phyloP scores from a whole-genome alignment of 345 rosid genomes.

The Hevea brasiliensis region DNA sequence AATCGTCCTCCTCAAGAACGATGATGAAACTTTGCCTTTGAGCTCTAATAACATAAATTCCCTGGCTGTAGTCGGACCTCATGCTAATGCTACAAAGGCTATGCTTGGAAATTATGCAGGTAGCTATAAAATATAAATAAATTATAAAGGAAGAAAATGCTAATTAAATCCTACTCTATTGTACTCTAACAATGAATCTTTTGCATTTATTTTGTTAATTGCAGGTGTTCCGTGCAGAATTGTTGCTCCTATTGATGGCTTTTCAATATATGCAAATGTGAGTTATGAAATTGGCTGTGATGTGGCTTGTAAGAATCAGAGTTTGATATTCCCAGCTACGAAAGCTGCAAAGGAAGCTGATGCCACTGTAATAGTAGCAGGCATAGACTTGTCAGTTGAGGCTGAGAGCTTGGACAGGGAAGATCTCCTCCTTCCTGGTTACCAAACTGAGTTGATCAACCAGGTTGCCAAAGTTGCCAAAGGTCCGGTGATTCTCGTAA shows the following conservation, averaged over 20 bases:
- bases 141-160: not conserved
- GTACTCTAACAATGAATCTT: too few relatives aligned
- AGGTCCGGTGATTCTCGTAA: conserved; percentile 59
- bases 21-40: conserved; percentile 35
- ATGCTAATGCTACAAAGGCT: conserved; percentile 47
- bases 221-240: conserved; percentile 51
- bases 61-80: conserved; percentile 55
- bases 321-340: conserved; percentile 32
- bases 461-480: conserved; percentile 44
- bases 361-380: conserved; percentile 48
- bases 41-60: conserved; percentile 8
- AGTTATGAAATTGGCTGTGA: conserved; percentile 48
- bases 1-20: conserved; percentile 56
- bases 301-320: conserved; percentile 41
- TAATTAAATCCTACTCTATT: too few relatives aligned
- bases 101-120: conserved; percentile 71
- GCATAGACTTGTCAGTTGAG: conserved; percentile 48
- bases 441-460: conserved; percentile 46
- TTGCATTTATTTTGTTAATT: not conserved
- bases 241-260: conserved; percentile 47
- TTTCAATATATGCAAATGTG: conserved; percentile 32
- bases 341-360: conserved; percentile 42
- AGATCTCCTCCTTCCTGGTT: conserved; percentile 56
- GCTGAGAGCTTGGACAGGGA: conserved; percentile 54
- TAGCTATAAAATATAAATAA: not conserved